These are phyloP conservation scores for Botryotinia globosa DNA, from an alignment of 2,329 filamentous ascomycete species.

Conservation along the genomic window DNA sequence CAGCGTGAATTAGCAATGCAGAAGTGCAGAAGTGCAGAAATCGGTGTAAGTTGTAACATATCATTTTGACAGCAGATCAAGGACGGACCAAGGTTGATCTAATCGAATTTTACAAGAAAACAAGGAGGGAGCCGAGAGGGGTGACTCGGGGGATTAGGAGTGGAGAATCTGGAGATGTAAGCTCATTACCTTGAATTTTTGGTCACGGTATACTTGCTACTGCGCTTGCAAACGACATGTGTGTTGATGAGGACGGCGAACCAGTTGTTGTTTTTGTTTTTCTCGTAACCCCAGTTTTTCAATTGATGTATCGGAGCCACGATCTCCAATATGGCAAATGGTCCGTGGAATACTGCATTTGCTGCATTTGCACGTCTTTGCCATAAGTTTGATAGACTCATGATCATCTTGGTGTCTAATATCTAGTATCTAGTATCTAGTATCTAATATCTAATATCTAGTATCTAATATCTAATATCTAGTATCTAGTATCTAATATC, in stretches of 20 bases:
- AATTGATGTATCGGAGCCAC: background rate
- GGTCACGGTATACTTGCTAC: background rate
- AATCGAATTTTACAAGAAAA: background rate
- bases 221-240: background rate
- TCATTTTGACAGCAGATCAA: constrained; percentile 2
- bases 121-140: background rate
- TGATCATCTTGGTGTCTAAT: constrained; percentile 8
- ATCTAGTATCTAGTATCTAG: background rate
- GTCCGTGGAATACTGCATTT: constrained; percentile 13
- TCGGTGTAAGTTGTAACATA: no score
- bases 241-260: constrained; percentile 1
- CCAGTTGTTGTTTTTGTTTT: constrained; percentile 3
- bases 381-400: constrained; percentile 3
- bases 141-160: background rate
- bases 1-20: background rate
- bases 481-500: no score
- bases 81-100: background rate
- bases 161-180: constrained; percentile 1
- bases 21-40: background rate
- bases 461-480: background rate
- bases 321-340: constrained; percentile 14
- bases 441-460: no score
- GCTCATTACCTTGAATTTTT: background rate
- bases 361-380: background rate
- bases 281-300: constrained; percentile 15